Evolutionary conservation across 768 basidiomycete genomes (phyloP).

Genomic region (Leccinum truebloodii): DNA sequence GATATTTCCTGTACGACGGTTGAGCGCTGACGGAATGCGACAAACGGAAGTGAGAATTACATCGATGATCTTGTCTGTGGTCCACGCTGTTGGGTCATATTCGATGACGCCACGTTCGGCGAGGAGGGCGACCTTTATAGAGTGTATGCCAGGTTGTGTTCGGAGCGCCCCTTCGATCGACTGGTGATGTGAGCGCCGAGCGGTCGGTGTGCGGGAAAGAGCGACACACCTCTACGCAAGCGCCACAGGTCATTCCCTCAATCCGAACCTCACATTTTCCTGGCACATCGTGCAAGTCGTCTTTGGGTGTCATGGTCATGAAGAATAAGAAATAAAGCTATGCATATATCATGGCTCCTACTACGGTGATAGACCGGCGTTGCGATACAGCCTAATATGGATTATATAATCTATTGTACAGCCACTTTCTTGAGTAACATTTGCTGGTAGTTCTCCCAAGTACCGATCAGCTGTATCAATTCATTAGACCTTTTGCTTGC

Average conservation of each 20-base stretch:
- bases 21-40: constrained; percentile 7
- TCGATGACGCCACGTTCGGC: too few species aligned
- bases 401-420: constrained; percentile 13
- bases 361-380: not conserved
- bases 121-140: constrained; percentile 37
- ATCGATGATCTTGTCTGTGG: constrained; percentile 70
- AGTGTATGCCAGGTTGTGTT: constrained; percentile 81
- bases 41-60: constrained; percentile 37
- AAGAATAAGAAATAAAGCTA: not conserved
- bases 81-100: constrained; percentile 54
- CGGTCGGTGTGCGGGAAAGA: not conserved
- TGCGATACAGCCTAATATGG: not conserved
- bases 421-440: constrained; percentile 52
- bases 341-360: not conserved
- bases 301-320: not conserved
- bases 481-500: not conserved
- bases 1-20: constrained; percentile 72
- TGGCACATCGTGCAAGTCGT: constrained; percentile 19
- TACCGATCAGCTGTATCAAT: constrained; percentile 58
- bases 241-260: constrained; percentile 89
- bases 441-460: constrained; percentile 85
- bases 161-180: constrained; percentile 85
- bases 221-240: constrained; percentile 73
- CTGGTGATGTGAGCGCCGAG: constrained; percentile 35
- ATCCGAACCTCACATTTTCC: constrained; percentile 78